Evolutionary conservation across 2,329 filamentous ascomycete genomes (phyloP).

Genomic region (Exophiala sp.): DNA sequence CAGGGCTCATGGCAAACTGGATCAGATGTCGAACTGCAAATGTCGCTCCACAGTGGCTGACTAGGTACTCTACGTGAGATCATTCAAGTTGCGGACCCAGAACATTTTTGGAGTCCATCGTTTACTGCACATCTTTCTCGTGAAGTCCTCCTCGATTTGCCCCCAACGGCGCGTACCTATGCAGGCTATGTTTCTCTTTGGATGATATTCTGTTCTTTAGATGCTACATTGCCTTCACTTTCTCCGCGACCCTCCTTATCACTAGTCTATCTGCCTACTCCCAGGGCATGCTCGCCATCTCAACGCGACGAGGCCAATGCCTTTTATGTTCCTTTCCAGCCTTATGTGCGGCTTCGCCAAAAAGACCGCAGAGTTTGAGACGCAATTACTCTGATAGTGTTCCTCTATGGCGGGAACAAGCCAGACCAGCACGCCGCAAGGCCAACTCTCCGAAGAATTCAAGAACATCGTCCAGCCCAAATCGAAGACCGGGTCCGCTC

Average conservation of each 20-base stretch:
- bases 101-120: too few species aligned
- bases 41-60: too few species aligned
- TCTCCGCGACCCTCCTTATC: neutral
- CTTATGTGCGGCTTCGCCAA: constrained; percentile 1
- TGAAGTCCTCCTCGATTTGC: neutral
- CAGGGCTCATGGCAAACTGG: too few species aligned
- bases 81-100: too few species aligned
- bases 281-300: constrained; percentile 16
- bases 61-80: too few species aligned
- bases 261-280: neutral
- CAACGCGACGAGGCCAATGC: constrained; percentile 31
- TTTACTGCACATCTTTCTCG: neutral
- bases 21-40: too few species aligned
- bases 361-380: constrained; percentile 28
- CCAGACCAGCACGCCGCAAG: neutral
- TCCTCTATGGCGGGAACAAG: neutral
- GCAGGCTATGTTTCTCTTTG: neutral
- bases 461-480: neutral
- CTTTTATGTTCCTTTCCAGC: constrained; percentile 38
- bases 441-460: neutral
- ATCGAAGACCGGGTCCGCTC: neutral
- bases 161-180: neutral
- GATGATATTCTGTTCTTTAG: neutral
- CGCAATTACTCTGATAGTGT: constrained; percentile 31
- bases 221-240: neutral